Conservation (phyloP, 257 asterid species). For the Primulina eburnea region DNA sequence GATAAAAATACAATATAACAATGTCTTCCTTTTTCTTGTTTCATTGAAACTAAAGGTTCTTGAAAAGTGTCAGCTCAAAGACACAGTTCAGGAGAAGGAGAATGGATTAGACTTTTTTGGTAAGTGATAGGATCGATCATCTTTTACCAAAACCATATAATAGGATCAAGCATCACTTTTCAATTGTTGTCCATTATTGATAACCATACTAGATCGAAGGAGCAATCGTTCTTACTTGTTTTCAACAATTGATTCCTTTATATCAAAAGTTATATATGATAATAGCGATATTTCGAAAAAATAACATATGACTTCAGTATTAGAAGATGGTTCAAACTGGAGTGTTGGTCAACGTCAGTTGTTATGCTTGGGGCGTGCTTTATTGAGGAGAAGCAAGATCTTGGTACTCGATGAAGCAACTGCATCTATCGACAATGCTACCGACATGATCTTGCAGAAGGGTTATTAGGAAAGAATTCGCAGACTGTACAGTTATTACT, state of each 20-base stretch:
- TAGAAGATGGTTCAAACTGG: slow-evolving; percentile 97
- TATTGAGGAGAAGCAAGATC: slow-evolving; percentile 74
- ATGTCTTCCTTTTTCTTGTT: slow-evolving; percentile 6
- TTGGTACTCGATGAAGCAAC: slow-evolving; percentile 94
- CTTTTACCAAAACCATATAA: too few species aligned
- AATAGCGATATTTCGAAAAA: background rate
- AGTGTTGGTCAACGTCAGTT: slow-evolving; percentile 94
- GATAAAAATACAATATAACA: background rate
- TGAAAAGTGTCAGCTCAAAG: slow-evolving; percentile 84
- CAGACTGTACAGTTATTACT: slow-evolving; percentile 80
- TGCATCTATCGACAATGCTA: slow-evolving; percentile 88
- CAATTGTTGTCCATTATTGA: too few species aligned
- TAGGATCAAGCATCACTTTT: too few species aligned
- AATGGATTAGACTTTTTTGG: slow-evolving; percentile 74
- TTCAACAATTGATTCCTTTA: too few species aligned
- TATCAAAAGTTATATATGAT: too few species aligned
- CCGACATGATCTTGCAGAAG: slow-evolving; percentile 85
- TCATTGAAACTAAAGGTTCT: slow-evolving; percentile 49
- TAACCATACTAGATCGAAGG: too few species aligned
- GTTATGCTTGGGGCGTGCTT: slow-evolving; percentile 86
- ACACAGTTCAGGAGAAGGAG: slow-evolving; percentile 76
- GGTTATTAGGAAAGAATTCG: slow-evolving; percentile 74
- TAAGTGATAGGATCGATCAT: slow-evolving; percentile 25
- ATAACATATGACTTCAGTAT: slow-evolving; percentile 44
- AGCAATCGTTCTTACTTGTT: too few species aligned